Evolutionary conservation across 225 moss, liverwort and hornwort genomes (phyloP).

Genomic region (Sphagnum contortum): DNA sequence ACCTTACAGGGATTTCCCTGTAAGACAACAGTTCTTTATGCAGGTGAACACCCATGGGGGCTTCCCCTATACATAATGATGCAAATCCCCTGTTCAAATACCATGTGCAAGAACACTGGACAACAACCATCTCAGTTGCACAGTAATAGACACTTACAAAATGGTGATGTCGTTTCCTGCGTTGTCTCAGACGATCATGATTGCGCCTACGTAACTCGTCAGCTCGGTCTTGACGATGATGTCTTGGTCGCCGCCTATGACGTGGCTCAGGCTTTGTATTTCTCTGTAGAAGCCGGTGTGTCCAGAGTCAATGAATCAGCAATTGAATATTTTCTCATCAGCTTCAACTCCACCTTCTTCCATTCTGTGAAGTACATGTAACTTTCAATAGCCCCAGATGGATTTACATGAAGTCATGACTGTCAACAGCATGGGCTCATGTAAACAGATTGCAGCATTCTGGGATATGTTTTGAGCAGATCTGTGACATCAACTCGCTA

Average conservation of each 20-base stretch:
- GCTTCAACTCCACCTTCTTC: not conserved
- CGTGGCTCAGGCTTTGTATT: conserved; percentile 26
- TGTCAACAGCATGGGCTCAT: too few species aligned
- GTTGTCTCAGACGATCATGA: conserved; percentile 12
- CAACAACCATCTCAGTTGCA: conserved; percentile 2
- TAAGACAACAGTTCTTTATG: too few species aligned
- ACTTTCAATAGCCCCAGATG: too few species aligned
- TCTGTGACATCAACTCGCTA: not conserved
- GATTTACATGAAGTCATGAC: too few species aligned
- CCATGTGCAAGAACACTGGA: conserved; percentile 1
- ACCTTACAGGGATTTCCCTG: not conserved
- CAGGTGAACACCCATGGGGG: too few species aligned
- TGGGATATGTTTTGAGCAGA: conserved; percentile 5
- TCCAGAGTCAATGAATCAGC: not conserved
- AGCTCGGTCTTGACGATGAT: conserved; percentile 13
- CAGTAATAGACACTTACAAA: not conserved
- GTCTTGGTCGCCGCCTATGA: conserved; percentile 24
- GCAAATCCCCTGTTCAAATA: not conserved
- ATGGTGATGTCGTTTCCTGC: conserved; percentile 14
- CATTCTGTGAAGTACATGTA: too few species aligned
- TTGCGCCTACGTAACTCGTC: conserved; percentile 12
- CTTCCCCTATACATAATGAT: not conserved
- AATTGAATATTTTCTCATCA: not conserved
- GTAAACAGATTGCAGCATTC: not conserved
- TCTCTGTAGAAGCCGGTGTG: conserved; percentile 15